These are phyloP conservation scores for Guadua angustifolia DNA, from an alignment of 176 grass and related monocot species.

Conservation along the genomic window DNA sequence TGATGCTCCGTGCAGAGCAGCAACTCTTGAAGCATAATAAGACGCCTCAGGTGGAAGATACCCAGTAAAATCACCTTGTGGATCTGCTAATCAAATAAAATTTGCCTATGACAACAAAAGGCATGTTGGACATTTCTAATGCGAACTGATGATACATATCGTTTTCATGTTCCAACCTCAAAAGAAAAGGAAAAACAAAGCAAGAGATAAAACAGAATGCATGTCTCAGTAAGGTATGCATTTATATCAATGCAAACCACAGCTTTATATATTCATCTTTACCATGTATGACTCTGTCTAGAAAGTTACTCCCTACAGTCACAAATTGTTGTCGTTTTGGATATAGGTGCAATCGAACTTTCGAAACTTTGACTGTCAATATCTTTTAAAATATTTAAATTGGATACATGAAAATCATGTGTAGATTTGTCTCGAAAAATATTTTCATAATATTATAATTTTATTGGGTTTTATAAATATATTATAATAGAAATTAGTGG, in stretches of 20 bases:
- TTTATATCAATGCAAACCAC: constrained; percentile 1
- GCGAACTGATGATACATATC: neutral
- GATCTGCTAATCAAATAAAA: constrained; percentile 49
- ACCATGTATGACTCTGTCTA: neutral
- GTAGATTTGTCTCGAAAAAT: too few relatives aligned
- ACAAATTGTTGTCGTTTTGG: too few relatives aligned
- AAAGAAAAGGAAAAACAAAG: neutral
- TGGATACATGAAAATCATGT: too few relatives aligned
- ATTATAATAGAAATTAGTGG: too few relatives aligned
- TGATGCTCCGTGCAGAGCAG: constrained; percentile 46
- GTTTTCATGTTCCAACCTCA: neutral
- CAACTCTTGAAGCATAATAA: constrained; percentile 41
- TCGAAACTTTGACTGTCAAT: too few relatives aligned
- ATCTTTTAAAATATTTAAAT: too few relatives aligned
- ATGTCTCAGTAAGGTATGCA: constrained; percentile 1
- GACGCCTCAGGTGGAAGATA: constrained; percentile 44
- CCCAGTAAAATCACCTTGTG: constrained; percentile 33
- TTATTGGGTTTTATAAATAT: too few relatives aligned
- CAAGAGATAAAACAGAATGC: neutral
- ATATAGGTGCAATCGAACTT: too few relatives aligned
- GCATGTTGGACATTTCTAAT: constrained; percentile 8
- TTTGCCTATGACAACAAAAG: constrained; percentile 39
- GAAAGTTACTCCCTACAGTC: neutral
- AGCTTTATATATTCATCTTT: neutral
- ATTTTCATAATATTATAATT: too few relatives aligned